Evolutionary conservation across 306 rosid genomes (phyloP).

Genomic region (Glycine latifolia): DNA sequence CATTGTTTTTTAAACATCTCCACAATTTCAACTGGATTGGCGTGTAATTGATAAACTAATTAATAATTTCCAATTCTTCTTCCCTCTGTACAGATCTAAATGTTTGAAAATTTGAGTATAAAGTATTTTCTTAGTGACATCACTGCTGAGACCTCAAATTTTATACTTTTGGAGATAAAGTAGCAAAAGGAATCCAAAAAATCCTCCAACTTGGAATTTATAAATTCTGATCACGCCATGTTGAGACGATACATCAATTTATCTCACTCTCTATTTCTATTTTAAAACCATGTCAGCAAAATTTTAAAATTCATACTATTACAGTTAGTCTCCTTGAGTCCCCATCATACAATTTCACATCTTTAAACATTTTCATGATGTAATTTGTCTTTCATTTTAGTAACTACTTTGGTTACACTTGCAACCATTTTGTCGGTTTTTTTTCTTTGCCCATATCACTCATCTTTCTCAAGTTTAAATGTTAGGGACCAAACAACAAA

Average conservation of each 20-base stretch:
- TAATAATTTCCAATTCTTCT: too few relatives aligned
- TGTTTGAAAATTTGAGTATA: too few relatives aligned
- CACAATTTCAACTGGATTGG: background rate
- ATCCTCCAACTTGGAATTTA: background rate
- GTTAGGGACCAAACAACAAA: too few relatives aligned
- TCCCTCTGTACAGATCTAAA: too few relatives aligned
- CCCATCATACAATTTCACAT: too few relatives aligned
- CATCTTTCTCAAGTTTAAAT: too few relatives aligned
- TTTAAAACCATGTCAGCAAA: background rate
- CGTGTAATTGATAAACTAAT: too few relatives aligned
- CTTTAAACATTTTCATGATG: too few relatives aligned
- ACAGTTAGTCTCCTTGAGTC: background rate
- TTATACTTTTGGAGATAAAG: background rate
- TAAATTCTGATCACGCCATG: background rate
- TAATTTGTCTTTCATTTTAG: too few relatives aligned
- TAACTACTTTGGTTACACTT: too few relatives aligned
- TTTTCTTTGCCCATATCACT: too few relatives aligned
- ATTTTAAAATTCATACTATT: background rate
- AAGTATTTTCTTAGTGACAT: background rate
- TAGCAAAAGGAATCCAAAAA: background rate
- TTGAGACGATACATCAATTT: background rate
- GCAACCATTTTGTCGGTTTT: too few relatives aligned
- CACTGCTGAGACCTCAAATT: background rate
- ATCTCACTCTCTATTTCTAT: background rate
- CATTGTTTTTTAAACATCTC: background rate